These are phyloP conservation scores for Discostella stelligeroides DNA, from an alignment of 108 stramenopile species.

Conservation along the genomic window DNA sequence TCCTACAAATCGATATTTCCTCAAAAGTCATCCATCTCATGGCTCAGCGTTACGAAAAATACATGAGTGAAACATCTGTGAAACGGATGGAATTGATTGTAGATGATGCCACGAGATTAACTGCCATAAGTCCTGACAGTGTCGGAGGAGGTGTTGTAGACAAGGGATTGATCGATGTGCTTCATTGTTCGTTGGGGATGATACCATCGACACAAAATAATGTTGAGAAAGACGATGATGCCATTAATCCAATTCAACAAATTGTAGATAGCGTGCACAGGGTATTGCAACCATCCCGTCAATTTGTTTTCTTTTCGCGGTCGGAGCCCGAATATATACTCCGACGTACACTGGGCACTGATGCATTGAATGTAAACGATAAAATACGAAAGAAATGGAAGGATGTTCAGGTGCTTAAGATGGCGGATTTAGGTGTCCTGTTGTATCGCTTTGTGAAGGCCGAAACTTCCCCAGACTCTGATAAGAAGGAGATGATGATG, in stretches of 20 bases:
- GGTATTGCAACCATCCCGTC: constrained; percentile 62
- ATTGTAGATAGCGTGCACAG: constrained; percentile 70
- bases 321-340: constrained; percentile 77
- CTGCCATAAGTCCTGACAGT: constrained; percentile 58
- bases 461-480: too few relatives aligned
- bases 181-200: constrained; percentile 75
- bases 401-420: constrained; percentile 36
- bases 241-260: constrained; percentile 49
- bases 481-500: not conserved
- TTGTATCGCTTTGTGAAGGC: constrained; percentile 42
- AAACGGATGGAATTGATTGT: constrained; percentile 54
- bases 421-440: constrained; percentile 36
- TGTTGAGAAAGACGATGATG: not conserved
- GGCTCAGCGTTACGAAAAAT: constrained; percentile 57
- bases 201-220: too few relatives aligned
- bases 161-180: constrained; percentile 81
- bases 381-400: constrained; percentile 25
- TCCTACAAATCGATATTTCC: constrained; percentile 74
- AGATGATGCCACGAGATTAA: constrained; percentile 74
- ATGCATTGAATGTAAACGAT: constrained; percentile 4
- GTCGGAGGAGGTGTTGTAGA: constrained; percentile 71
- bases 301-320: constrained; percentile 67
- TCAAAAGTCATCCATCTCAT: constrained; percentile 58
- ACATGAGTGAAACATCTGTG: constrained; percentile 47
- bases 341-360: constrained; percentile 28